Percentiles rank a stretch among this genome's conserved stretches.
These are phyloP conservation scores for Leccinum uliginosum DNA, from an alignment of 768 basidiomycete genomes.

Conservation along the genomic window DNA sequence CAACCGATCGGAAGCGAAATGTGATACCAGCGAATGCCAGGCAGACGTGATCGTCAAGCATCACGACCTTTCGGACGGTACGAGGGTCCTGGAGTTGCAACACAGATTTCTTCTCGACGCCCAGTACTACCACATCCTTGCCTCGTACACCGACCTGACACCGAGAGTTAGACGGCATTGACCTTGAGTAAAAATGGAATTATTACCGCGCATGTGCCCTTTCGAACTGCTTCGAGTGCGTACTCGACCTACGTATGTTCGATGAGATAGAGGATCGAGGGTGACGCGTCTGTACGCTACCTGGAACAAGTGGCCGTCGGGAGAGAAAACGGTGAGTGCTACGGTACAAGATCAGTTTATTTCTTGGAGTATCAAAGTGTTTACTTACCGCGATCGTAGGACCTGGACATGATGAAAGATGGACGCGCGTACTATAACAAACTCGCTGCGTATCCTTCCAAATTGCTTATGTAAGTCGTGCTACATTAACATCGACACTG, in stretches of 20 bases:
- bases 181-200: background rate
- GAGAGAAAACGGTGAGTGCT: constrained; percentile 98
- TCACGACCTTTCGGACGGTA: constrained; percentile 95
- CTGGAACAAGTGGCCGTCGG: constrained; percentile 98
- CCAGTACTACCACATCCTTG: constrained; percentile 90
- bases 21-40: constrained; percentile 91
- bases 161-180: constrained; percentile 3
- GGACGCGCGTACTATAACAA: constrained; percentile 52
- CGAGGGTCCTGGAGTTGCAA: constrained; percentile 97
- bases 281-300: constrained; percentile 41
- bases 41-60: constrained; percentile 97
- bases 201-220: constrained; percentile 93
- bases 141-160: constrained; percentile 91
- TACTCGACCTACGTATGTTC: constrained; percentile 81
- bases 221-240: constrained; percentile 94
- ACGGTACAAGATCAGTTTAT: constrained; percentile 5
- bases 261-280: constrained; percentile 9
- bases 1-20: background rate
- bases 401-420: constrained; percentile 69
- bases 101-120: constrained; percentile 98
- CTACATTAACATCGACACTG: background rate
- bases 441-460: constrained; percentile 16
- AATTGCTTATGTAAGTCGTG: constrained; percentile 22
- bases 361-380: background rate
- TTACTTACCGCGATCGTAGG: constrained; percentile 87